Base-by-base conservation (phyloP, 305 asterid genomes). In the Coffea humblotiana region DNA sequence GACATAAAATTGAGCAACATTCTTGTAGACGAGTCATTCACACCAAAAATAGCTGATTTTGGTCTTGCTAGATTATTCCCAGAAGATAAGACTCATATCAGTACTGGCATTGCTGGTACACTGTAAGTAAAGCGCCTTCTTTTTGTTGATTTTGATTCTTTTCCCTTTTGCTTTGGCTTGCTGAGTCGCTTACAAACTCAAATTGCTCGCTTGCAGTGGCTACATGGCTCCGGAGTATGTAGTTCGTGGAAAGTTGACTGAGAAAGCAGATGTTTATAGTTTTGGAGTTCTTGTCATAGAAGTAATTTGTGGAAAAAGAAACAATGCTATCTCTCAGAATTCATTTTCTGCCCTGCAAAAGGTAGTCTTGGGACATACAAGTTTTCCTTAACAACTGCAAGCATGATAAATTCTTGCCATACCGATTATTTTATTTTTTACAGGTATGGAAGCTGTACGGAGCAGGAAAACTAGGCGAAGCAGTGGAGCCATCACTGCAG, bases 191-290 rank as follows among this genome's bases (percentile, higher is more conserved):
- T 6, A 54, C 2, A 54, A 23, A 0, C 5, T 18, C 51, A n/a
- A 25, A n/a, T 25, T 27, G 47, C 29, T 23, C 27, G 27, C 64
- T 52, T 65, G 48, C 84, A 91, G 94, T 10, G 94, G 96, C 47
- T 91, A 90, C 75, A 89, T 90, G 91, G 96, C 96, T n/a, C 94
- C 96, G 9, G 96, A 91, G 74, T 91, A 91, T 72, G 37, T 90
- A 1, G 87, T 89, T 52, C 93, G 84, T 29, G 94, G 96, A 5
- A 87, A 81, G 80, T 76, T 91, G 76, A 86, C 94, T 0, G 93
- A 89, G 79, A 91, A 91, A 82, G 94, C 84, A 25, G 94, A 91
- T 80, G 91, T 90, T 23, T 89, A 89, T 63, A 89, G 97, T 76
- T 92, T 88, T 66, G 94, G 94, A 71, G 88, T 92, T 79, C 78